Conservation (phyloP, 2,329 filamentous ascomycete species). For the Botryotinia convoluta region DNA sequence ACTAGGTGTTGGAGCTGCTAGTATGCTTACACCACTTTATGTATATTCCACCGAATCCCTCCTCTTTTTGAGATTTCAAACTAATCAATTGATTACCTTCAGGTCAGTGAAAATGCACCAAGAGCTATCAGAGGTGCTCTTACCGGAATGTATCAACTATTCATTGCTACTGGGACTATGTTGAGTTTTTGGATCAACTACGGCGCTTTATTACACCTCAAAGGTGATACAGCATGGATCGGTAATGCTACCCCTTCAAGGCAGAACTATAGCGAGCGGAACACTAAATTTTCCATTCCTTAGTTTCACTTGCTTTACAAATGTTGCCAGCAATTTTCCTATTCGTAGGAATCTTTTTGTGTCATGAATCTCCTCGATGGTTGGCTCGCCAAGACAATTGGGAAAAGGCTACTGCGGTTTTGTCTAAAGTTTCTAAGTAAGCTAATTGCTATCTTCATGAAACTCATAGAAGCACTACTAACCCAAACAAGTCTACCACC, state of each 20-base stretch:
- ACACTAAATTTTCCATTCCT: conserved; percentile 42
- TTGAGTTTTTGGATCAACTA: conserved; percentile 46
- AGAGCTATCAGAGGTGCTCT: conserved; percentile 51
- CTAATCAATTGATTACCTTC: conserved; percentile 46
- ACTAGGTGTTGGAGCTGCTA: conserved; percentile 51
- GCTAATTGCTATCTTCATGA: conserved; percentile 17
- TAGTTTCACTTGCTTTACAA: conserved; percentile 64
- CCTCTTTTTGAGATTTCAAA: conserved; percentile 37
- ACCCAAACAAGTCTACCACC: conserved; percentile 49
- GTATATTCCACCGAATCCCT: conserved; percentile 23
- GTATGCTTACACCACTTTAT: conserved; percentile 39
- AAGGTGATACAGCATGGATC: conserved; percentile 17
- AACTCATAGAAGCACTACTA: conserved; percentile 38
- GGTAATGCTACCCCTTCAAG: background rate
- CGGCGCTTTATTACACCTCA: conserved; percentile 31
- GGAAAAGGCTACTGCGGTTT: conserved; percentile 57
- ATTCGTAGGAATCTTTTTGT: conserved; percentile 58
- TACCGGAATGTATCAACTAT: conserved; percentile 51
- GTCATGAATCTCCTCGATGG: conserved; percentile 63
- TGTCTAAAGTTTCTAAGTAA: conserved; percentile 48
- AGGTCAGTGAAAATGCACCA: conserved; percentile 48
- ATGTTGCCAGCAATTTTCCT: conserved; percentile 61
- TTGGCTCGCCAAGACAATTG: conserved; percentile 65
- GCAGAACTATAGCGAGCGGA: too few species aligned
- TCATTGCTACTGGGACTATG: conserved; percentile 42